A percentile compares a stretch with the other conserved stretches of the same genome.
Conservation (phyloP, 164 flowering plant species). For the Tetrastigma voinierianum region DNA sequence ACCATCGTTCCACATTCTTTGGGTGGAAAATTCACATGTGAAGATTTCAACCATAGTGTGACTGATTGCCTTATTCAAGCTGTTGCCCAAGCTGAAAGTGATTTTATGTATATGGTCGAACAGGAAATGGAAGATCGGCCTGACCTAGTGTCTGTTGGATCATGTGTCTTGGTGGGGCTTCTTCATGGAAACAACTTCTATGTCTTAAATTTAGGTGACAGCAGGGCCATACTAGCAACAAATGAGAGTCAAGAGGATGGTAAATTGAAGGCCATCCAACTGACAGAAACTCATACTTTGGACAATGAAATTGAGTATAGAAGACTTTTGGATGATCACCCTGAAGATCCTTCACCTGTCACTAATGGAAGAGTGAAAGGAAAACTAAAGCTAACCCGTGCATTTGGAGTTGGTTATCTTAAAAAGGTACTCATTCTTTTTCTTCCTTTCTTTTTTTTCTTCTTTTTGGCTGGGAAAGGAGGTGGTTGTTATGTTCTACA, state of each 20-base stretch:
- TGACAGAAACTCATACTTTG: conserved; percentile 4
- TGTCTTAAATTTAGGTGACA: conserved; percentile 8
- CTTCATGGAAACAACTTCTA: conserved; percentile 2
- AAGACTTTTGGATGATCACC: conserved; percentile 6
- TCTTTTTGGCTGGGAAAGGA: too few relatives aligned
- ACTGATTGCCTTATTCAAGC: not conserved
- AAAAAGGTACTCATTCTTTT: not conserved
- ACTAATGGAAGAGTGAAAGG: conserved; percentile 2
- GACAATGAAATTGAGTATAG: not conserved
- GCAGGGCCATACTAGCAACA: conserved; percentile 5
- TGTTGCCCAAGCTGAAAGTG: conserved; percentile 3
- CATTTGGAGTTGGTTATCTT: conserved; percentile 11
- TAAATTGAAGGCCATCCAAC: conserved; percentile 1
- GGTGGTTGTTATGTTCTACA: too few relatives aligned
- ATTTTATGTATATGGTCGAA: conserved; percentile 3
- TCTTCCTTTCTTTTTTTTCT: too few relatives aligned
- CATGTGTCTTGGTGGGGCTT: conserved; percentile 6
- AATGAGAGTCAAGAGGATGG: not conserved
- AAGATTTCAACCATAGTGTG: not conserved
- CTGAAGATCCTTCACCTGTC: conserved; percentile 10
- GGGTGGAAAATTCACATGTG: not conserved
- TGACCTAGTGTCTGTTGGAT: conserved; percentile 7
- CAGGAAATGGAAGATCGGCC: conserved; percentile 12
- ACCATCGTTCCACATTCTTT: not conserved
- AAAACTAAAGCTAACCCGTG: conserved; percentile 6